These are phyloP conservation scores for Piloderma croceum DNA, from an alignment of 768 basidiomycete genomes.

Conservation along the genomic window DNA sequence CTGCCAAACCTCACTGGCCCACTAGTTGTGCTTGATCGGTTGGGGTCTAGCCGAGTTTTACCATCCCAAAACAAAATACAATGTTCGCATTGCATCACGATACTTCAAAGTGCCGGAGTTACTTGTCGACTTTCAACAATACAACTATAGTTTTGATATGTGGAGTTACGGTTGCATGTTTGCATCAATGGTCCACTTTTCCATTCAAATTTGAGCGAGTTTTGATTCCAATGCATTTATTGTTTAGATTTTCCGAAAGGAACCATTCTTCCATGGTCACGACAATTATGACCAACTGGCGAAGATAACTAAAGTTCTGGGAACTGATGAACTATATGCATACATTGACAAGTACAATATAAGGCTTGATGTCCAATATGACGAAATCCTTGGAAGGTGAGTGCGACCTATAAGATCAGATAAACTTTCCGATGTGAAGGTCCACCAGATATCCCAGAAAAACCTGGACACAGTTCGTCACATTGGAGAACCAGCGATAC, in stretches of 20 bases:
- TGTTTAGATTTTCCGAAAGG: constrained; percentile 91
- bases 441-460: constrained; percentile 77
- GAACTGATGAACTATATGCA: constrained; percentile 89
- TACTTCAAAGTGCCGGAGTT: constrained; percentile 99
- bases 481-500: constrained; percentile 91
- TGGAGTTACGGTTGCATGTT: constrained; percentile 99
- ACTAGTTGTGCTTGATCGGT: constrained; percentile 88
- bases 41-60: constrained; percentile 99
- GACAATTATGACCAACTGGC: constrained; percentile 98
- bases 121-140: constrained; percentile 96
- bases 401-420: constrained; percentile 10
- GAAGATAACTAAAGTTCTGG: constrained; percentile 96
- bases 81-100: constrained; percentile 93
- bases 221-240: no score
- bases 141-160: constrained; percentile 97
- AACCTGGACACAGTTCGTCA: constrained; percentile 93
- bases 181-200: constrained; percentile 83
- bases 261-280: constrained; percentile 98
- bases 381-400: constrained; percentile 85
- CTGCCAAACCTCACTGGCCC: constrained; percentile 8
- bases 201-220: no score
- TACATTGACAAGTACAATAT: constrained; percentile 97
- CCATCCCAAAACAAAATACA: constrained; percentile 96
- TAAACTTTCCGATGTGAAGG: constrained; percentile 1
- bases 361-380: constrained; percentile 91